Evolutionary conservation across 23 red algal genomes (phyloP).

Genomic region (Chondrus crispus): DNA sequence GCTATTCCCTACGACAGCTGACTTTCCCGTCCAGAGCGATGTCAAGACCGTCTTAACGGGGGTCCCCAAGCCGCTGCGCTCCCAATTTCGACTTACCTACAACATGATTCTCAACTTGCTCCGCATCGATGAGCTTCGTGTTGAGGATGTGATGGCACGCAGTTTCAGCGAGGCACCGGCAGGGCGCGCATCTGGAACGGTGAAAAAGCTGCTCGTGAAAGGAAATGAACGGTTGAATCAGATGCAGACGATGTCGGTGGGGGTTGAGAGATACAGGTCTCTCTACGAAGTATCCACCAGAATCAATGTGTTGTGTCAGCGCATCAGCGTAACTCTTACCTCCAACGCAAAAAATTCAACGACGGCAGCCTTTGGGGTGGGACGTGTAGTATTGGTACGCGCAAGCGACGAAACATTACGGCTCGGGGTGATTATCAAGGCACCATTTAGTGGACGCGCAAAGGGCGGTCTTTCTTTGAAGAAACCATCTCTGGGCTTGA

Average conservation of each 20-base stretch:
- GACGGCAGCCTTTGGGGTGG: neutral
- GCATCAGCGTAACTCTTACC: neutral
- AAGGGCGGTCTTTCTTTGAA: neutral
- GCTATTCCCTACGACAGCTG: conserved; percentile 57
- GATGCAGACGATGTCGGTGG: conserved; percentile 29
- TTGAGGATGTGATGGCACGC: conserved; percentile 96
- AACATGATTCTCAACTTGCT: conserved; percentile 99
- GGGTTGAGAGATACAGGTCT: conserved; percentile 33
- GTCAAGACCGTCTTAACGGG: conserved; percentile 82
- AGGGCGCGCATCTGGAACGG: conserved; percentile 28
- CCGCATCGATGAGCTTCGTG: conserved; percentile 85
- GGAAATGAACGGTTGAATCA: conserved; percentile 49
- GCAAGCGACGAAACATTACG: conserved; percentile 12
- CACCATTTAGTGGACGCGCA: neutral
- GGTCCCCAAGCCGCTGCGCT: conserved; percentile 58
- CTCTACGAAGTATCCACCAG: conserved; percentile 13
- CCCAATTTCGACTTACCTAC: conserved; percentile 94
- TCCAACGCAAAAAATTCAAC: conserved; percentile 35
- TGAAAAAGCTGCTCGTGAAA: conserved; percentile 51
- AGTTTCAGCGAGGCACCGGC: conserved; percentile 90
- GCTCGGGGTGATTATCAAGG: conserved; percentile 28
- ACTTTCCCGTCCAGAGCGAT: conserved; percentile 75
- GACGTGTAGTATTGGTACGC: conserved; percentile 29
- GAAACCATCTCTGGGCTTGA: neutral
- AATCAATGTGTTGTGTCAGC: neutral